Percentiles rank a stretch among this genome's conserved stretches.
These are phyloP conservation scores for Bipolaris victoriae DNA, from an alignment of 2,329 filamentous ascomycete genomes.

Conservation along the genomic window DNA sequence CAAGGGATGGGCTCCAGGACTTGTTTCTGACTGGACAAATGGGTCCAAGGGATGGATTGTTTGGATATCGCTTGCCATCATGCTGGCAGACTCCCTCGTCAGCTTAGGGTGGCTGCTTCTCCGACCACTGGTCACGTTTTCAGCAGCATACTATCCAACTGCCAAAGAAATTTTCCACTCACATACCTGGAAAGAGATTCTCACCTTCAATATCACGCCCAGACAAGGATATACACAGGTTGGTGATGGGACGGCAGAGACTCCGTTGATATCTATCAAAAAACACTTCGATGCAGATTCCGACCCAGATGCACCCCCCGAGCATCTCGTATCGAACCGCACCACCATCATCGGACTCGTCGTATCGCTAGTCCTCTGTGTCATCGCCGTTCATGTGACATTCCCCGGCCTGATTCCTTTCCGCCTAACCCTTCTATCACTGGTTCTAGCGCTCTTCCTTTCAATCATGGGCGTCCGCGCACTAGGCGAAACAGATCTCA, in stretches of 20 bases:
- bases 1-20: slow-evolving; percentile 86
- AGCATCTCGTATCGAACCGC: slow-evolving; percentile 77
- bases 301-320: slow-evolving; percentile 79
- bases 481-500: slow-evolving; percentile 84
- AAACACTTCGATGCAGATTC: slow-evolving; percentile 31
- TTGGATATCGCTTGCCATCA: slow-evolving; percentile 94
- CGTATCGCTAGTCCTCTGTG: slow-evolving; percentile 78
- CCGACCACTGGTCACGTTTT: slow-evolving; percentile 64
- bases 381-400: slow-evolving; percentile 78
- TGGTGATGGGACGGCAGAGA: slow-evolving; percentile 23
- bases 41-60: slow-evolving; percentile 99
- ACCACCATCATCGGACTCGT: slow-evolving; percentile 77
- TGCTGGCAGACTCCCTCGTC: slow-evolving; percentile 91
- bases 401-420: slow-evolving; percentile 85
- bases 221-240: slow-evolving; percentile 51
- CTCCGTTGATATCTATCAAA: slow-evolving; percentile 42
- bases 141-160: slow-evolving; percentile 47
- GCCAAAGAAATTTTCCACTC: slow-evolving; percentile 35
- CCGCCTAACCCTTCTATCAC: slow-evolving; percentile 81
- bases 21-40: slow-evolving; percentile 84
- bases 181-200: slow-evolving; percentile 47
- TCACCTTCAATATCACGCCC: slow-evolving; percentile 40
- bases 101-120: slow-evolving; percentile 81
- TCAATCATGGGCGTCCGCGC: slow-evolving; percentile 70
- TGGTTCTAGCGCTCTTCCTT: slow-evolving; percentile 74